Percentiles rank a stretch among this genome's conserved stretches.
phyloP scores from a whole-genome alignment of 768 basidiomycete genomes.

The Rhodotorula paludigena region DNA sequence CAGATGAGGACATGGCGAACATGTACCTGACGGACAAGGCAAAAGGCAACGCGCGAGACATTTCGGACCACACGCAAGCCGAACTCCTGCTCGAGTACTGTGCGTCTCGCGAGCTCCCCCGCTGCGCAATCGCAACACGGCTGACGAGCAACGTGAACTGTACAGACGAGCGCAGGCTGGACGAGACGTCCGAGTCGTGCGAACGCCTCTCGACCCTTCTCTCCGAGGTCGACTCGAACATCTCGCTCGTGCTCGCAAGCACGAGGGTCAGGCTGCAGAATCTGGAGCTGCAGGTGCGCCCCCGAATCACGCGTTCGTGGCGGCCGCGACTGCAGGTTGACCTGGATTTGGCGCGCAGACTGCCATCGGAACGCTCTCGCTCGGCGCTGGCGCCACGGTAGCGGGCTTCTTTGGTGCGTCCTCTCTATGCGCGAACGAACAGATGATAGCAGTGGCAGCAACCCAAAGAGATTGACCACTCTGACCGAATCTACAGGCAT shows the following conservation, averaged over 20 bases:
- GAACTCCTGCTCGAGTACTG: conserved; percentile 37
- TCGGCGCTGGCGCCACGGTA: conserved; percentile 28
- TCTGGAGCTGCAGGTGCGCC: conserved; percentile 30
- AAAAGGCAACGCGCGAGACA: neutral
- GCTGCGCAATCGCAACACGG: too few relatives aligned
- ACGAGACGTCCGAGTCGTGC: conserved; percentile 31
- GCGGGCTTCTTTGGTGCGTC: conserved; percentile 26
- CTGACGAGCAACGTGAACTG: too few relatives aligned
- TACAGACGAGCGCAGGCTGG: conserved; percentile 33
- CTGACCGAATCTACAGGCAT: too few relatives aligned
- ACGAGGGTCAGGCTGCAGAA: conserved; percentile 29
- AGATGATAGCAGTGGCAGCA: too few relatives aligned
- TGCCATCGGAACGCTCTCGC: conserved; percentile 30
- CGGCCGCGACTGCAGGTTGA: neutral
- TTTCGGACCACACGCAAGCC: conserved; percentile 21
- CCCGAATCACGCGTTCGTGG: neutral
- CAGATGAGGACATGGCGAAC: conserved; percentile 33
- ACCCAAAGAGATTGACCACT: too few relatives aligned
- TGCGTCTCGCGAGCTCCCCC: neutral
- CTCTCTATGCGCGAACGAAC: too few relatives aligned
- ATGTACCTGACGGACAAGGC: conserved; percentile 29
- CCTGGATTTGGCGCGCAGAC: conserved; percentile 15
- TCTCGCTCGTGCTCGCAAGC: conserved; percentile 22
- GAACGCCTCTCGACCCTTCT: conserved; percentile 19
- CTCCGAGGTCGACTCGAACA: conserved; percentile 32